Percentiles rank a stretch among this genome's conserved stretches.
These are phyloP conservation scores for Neurospora cerealis DNA, from an alignment of 495 filamentous ascomycete genomes.

Conservation along the genomic window DNA sequence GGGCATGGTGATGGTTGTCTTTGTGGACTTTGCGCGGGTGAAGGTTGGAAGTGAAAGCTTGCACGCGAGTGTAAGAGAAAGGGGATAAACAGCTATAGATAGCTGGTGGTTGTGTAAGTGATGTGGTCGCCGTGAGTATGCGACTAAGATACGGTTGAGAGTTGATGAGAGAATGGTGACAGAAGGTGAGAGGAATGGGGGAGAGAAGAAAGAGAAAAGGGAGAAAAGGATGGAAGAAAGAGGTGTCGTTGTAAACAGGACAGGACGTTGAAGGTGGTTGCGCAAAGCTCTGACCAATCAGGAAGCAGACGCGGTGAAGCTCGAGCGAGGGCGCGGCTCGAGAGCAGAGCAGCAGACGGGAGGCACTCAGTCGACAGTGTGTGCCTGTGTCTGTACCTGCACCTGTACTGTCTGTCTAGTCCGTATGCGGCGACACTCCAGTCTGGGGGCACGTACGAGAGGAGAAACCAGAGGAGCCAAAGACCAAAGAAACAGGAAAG, in stretches of 20 bases:
- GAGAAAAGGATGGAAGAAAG: background rate
- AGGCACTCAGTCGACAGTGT: background rate
- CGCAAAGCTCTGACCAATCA: conserved; percentile 23
- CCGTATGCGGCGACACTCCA: background rate
- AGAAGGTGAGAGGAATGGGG: background rate
- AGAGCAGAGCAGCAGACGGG: background rate
- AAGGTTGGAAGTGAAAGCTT: background rate
- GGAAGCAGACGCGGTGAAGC: conserved; percentile 1
- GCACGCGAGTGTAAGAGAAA: background rate
- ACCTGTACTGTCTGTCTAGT: background rate
- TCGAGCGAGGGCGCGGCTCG: conserved; percentile 5
- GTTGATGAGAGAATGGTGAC: conserved; percentile 2
- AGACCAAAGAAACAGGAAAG: background rate
- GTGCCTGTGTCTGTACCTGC: background rate
- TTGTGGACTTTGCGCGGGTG: background rate
- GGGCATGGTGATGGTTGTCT: conserved; percentile 29
- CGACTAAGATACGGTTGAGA: background rate
- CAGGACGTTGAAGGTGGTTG: conserved; percentile 26
- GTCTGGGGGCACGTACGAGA: background rate
- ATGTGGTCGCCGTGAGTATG: background rate
- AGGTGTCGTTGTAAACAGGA: conserved; percentile 22
- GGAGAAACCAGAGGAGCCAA: background rate
- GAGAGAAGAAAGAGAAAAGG: background rate
- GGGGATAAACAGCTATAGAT: background rate
- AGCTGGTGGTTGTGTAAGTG: background rate